Conservation (phyloP, 176 grass and related monocot species). For the Oryza australiensis region DNA sequence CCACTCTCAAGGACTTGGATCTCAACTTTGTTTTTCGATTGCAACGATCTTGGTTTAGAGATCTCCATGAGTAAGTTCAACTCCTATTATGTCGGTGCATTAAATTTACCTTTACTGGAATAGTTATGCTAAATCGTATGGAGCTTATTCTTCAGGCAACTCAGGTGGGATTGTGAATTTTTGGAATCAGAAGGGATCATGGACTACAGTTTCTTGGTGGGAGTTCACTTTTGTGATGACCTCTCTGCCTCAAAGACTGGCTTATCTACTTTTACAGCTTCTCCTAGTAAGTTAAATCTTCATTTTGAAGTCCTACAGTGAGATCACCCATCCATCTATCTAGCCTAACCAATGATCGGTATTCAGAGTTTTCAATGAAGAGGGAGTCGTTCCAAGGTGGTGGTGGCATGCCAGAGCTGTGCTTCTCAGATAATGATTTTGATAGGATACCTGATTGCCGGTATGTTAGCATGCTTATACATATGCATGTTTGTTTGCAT, state of each 20-base stretch:
- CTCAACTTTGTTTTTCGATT: slow-evolving; percentile 93
- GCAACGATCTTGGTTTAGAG: slow-evolving; percentile 64
- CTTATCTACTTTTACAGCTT: slow-evolving; percentile 55
- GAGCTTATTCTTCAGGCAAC: slow-evolving; percentile 53
- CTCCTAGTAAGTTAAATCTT: slow-evolving; percentile 69
- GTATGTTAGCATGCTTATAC: slow-evolving; percentile 44
- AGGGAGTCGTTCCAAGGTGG: slow-evolving; percentile 65
- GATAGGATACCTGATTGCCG: slow-evolving; percentile 59
- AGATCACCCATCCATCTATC: slow-evolving; percentile 12
- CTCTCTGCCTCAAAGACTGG: slow-evolving; percentile 57
- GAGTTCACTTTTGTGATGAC: slow-evolving; percentile 87
- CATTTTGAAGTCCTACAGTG: background rate
- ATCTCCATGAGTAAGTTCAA: slow-evolving; percentile 79
- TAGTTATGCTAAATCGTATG: slow-evolving; percentile 2
- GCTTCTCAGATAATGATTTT: slow-evolving; percentile 67
- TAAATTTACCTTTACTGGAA: background rate
- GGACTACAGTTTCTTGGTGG: slow-evolving; percentile 96
- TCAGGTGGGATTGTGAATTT: slow-evolving; percentile 80
- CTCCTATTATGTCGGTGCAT: slow-evolving; percentile 7
- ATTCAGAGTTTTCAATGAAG: slow-evolving; percentile 57
- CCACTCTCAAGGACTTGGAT: slow-evolving; percentile 94
- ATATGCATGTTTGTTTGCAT: slow-evolving; percentile 13
- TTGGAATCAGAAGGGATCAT: slow-evolving; percentile 87
- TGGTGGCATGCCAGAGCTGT: slow-evolving; percentile 44
- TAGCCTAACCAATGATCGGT: slow-evolving; percentile 37